Evolutionary conservation across 805 yeast genomes (phyloP), one percentile per base, ranked within the genome.

Genomic region (Yarrowia sp.): DNA sequence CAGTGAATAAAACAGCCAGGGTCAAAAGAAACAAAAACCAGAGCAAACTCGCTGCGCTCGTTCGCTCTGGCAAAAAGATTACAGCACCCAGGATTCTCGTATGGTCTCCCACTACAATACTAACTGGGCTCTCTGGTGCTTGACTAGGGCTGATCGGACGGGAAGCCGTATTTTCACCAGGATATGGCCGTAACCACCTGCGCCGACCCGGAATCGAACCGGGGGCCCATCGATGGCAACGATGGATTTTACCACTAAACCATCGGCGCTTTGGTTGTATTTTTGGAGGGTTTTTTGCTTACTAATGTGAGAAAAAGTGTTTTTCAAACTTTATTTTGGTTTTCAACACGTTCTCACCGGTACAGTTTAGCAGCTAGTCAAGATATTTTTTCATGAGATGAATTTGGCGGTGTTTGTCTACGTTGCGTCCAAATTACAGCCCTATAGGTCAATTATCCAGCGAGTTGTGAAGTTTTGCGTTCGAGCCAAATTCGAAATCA

Each of bases 191-290:
- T 47, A 47, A 47, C 51, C 51, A 47, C 7, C 38, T 47, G 51
- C 51, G 51, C 51, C 51, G 51, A 47, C 51, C 51, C 51, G 51
- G 51, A 47, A 47, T 47, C 51, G 51, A 47, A 47, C 51, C 51
- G 51, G 51, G 51, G 51, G 51, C 51, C 51, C 51, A 47, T 47
- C 51, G 51, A 47, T 47, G 51, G 51, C 51, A 47, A 47, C 51
- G 51, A 47, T 47, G 51, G 51, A 47, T 47, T 47, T 47, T 47
- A 47, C 51, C 51, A 47, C 51, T 47, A 47, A 47, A 47, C 51
- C 51, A 47, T 47, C 51, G 51, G 51, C 51, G 51, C 51, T 47
- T 41, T 47, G 51, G 51, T 15, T 38, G 51, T 47, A 32, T 45
- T 47, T 42, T 47, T 22, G 35, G 7, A 22, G 7, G 9, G 8